These are phyloP conservation scores for Platanus orientalis DNA, from an alignment of 164 flowering plant genomes.

Conservation along the genomic window DNA sequence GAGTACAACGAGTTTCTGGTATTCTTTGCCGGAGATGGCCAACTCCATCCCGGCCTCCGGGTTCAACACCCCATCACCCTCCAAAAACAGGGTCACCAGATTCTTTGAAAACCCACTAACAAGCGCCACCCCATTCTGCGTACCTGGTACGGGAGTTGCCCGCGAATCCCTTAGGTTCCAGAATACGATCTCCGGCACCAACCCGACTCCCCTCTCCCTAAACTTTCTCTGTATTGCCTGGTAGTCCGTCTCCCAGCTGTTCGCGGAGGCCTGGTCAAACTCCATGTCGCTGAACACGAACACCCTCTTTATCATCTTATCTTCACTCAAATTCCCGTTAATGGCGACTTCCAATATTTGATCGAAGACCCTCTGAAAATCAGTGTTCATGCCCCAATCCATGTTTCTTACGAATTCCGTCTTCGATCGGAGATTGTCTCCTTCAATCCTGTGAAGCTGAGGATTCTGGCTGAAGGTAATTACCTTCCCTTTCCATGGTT, in stretches of 20 bases:
- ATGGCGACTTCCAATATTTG: slow-evolving; percentile 24
- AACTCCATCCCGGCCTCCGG: slow-evolving; percentile 39
- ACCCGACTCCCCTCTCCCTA: slow-evolving; percentile 23
- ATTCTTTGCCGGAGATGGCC: slow-evolving; percentile 35
- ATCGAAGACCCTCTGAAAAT: slow-evolving; percentile 38
- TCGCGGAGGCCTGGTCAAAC: slow-evolving; percentile 40
- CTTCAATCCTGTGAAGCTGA: slow-evolving; percentile 21
- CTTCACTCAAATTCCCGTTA: too few species aligned
- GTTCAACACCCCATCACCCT: slow-evolving; percentile 27
- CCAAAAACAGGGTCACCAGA: slow-evolving; percentile 39
- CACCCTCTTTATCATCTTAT: too few species aligned
- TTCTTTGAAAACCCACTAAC: too few species aligned
- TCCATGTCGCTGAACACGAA: slow-evolving; percentile 76
- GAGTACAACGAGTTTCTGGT: too few species aligned
- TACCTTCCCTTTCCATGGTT: too few species aligned
- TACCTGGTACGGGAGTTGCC: slow-evolving; percentile 36
- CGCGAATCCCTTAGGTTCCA: slow-evolving; percentile 45
- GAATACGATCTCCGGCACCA: slow-evolving; percentile 49
- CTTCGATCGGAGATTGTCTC: slow-evolving; percentile 17
- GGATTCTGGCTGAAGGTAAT: slow-evolving; percentile 30
- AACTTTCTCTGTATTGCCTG: slow-evolving; percentile 36
- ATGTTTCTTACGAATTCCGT: slow-evolving; percentile 11
- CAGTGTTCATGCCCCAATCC: slow-evolving; percentile 37
- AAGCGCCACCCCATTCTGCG: too few species aligned
- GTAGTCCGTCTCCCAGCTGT: slow-evolving; percentile 51